These are phyloP conservation scores for Nitzschia putrida DNA, from an alignment of 108 stramenopile species.

Conservation along the genomic window DNA sequence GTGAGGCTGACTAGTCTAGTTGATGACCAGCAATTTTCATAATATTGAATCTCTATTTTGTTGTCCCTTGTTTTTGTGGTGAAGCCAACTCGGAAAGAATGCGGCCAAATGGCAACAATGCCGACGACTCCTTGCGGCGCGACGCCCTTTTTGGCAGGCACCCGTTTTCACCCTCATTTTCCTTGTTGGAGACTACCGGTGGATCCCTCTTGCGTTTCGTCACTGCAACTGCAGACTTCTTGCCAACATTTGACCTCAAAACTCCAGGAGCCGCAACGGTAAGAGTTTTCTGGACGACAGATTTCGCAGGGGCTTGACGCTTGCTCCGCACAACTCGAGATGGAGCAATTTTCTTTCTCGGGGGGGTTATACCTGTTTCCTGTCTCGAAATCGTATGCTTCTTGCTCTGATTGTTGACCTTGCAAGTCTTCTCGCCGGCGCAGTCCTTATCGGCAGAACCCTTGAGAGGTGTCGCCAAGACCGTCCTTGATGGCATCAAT, in stretches of 20 bases:
- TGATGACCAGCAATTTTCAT: background rate
- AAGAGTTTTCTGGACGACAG: no score
- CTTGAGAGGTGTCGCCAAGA: conserved; percentile 33
- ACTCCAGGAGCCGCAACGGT: no score
- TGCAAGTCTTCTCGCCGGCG: background rate
- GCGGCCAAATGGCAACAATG: conserved; percentile 29
- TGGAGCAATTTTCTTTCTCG: conserved; percentile 26
- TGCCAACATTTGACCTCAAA: no score
- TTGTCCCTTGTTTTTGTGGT: conserved; percentile 1
- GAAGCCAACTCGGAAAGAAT: conserved; percentile 26
- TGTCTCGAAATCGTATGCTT: background rate
- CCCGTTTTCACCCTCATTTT: no score
- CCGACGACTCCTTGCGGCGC: conserved; percentile 2
- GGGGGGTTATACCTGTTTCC: conserved; percentile 24
- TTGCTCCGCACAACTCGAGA: background rate
- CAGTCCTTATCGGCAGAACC: background rate
- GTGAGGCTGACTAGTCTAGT: no score
- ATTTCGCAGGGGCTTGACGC: no score
- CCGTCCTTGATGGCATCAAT: conserved; percentile 81
- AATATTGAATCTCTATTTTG: background rate
- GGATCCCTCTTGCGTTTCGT: no score
- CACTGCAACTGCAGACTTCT: no score
- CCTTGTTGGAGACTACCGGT: no score
- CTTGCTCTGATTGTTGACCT: background rate
- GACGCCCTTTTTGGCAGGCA: no score